Conservation (phyloP, 805 yeast genomes). For the Spathaspora arborariae region DNA sequence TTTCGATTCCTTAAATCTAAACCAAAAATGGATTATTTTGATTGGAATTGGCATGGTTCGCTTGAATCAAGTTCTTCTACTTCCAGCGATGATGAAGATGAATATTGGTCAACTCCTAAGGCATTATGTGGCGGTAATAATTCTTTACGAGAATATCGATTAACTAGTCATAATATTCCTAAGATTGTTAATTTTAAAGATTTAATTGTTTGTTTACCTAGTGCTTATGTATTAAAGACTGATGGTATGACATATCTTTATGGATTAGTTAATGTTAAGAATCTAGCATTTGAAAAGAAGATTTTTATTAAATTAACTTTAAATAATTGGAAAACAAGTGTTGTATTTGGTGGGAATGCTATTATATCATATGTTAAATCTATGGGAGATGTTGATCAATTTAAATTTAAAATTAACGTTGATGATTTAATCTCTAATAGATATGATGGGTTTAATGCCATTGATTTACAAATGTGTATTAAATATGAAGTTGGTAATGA, state of each 20-base stretch:
- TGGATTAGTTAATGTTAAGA: slow-evolving; percentile 28
- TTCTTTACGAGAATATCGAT: slow-evolving; percentile 4
- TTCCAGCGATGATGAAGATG: slow-evolving; percentile 20
- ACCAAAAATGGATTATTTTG: slow-evolving; percentile 23
- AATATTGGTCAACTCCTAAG: slow-evolving; percentile 11
- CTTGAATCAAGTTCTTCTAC: slow-evolving; percentile 14
- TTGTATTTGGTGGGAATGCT: slow-evolving; percentile 20
- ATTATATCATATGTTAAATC: slow-evolving; percentile 10
- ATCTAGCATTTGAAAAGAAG: slow-evolving; percentile 34
- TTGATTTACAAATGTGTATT: slow-evolving; percentile 34
- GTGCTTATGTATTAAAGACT: slow-evolving; percentile 8
- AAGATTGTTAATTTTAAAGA: slow-evolving; percentile 1
- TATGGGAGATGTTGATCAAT: slow-evolving; percentile 36
- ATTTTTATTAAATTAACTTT: slow-evolving; percentile 44
- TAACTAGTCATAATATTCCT: slow-evolving; percentile 8
- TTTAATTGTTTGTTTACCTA: slow-evolving; percentile 3
- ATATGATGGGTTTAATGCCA: slow-evolving; percentile 9
- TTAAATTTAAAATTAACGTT: slow-evolving; percentile 48
- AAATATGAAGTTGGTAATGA: slow-evolving; percentile 25
- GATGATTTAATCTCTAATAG: slow-evolving; percentile 11
- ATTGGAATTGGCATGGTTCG: slow-evolving; percentile 18
- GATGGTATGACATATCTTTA: slow-evolving; percentile 8
- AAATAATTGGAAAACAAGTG: slow-evolving; percentile 44
- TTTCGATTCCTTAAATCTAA: slow-evolving; percentile 9
- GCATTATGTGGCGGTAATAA: neutral